Evolutionary conservation across 2,329 filamentous ascomycete species (phyloP).

Genomic region (Cryphonectria parasitica): DNA sequence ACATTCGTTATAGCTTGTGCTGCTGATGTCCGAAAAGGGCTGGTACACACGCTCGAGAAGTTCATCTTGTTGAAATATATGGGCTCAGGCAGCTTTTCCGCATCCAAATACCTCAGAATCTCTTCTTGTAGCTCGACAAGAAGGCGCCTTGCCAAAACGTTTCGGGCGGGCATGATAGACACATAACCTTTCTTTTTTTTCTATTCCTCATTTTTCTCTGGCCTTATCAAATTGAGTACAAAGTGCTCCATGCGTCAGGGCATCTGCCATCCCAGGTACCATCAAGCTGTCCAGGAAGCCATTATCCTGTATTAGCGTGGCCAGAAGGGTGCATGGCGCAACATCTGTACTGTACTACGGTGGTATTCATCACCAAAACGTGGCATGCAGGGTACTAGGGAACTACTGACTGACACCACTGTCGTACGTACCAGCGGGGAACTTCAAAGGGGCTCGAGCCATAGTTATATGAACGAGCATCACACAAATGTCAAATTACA

Average conservation of each 20-base stretch:
- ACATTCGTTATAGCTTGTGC: background rate
- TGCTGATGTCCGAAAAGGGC: conserved; percentile 15
- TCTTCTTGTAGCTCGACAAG: conserved; percentile 19
- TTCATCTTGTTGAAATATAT: conserved; percentile 17
- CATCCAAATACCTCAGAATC: conserved; percentile 11
- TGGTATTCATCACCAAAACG: background rate
- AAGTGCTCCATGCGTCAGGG: background rate
- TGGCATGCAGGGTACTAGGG: background rate
- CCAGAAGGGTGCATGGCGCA: background rate
- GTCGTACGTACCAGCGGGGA: too few relatives aligned
- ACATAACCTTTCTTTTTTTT: background rate
- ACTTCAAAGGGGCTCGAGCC: too few relatives aligned
- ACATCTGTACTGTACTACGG: background rate
- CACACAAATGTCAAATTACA: background rate
- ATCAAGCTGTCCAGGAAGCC: background rate
- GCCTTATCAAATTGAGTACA: background rate
- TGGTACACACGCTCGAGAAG: conserved; percentile 14
- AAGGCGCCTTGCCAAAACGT: conserved; percentile 8
- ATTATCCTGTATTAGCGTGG: background rate
- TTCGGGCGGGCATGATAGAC: background rate
- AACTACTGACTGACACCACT: too few relatives aligned
- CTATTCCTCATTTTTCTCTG: too few relatives aligned
- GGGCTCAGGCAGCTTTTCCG: background rate
- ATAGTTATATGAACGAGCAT: background rate
- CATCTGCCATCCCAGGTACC: background rate